These are phyloP conservation scores for Pichia membranifaciens DNA, from an alignment of 805 yeast species.

Conservation along the genomic window DNA sequence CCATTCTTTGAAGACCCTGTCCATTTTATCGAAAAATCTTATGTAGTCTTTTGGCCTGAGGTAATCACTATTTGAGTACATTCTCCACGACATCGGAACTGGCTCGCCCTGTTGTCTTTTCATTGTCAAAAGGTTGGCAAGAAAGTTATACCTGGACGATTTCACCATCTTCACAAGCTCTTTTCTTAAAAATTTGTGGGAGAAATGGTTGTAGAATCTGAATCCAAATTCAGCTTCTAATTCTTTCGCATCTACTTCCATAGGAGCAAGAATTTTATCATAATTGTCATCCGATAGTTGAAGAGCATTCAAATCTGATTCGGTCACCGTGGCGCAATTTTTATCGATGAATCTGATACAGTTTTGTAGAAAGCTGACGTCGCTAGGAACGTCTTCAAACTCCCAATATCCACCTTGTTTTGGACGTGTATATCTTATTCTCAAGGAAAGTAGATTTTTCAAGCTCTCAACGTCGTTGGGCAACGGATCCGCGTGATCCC, in stretches of 20 bases:
- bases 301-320: no score
- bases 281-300: no score
- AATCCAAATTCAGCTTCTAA: slow-evolving; percentile 6
- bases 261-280: slow-evolving; percentile 3
- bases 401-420: slow-evolving; percentile 14
- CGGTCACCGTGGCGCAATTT: slow-evolving; percentile 1
- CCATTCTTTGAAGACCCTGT: slow-evolving; percentile 11
- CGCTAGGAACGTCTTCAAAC: slow-evolving; percentile 8
- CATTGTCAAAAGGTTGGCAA: neutral
- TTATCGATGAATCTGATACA: slow-evolving; percentile 11
- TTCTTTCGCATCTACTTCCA: slow-evolving; percentile 4
- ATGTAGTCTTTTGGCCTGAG: slow-evolving; percentile 4
- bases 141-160: slow-evolving; percentile 1
- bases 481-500: neutral
- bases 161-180: slow-evolving; percentile 5
- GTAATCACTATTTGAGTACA: neutral
- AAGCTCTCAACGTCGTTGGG: slow-evolving; percentile 6
- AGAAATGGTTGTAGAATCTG: slow-evolving; percentile 9
- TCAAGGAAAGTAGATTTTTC: slow-evolving; percentile 3
- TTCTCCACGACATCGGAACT: slow-evolving; percentile 4
- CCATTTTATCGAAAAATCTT: slow-evolving; percentile 11
- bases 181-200: slow-evolving; percentile 3
- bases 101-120: neutral
- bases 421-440: slow-evolving; percentile 11
- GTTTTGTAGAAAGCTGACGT: slow-evolving; percentile 3